Conservation (phyloP, 2,329 filamentous ascomycete genomes). For the Botrytis fabae region DNA sequence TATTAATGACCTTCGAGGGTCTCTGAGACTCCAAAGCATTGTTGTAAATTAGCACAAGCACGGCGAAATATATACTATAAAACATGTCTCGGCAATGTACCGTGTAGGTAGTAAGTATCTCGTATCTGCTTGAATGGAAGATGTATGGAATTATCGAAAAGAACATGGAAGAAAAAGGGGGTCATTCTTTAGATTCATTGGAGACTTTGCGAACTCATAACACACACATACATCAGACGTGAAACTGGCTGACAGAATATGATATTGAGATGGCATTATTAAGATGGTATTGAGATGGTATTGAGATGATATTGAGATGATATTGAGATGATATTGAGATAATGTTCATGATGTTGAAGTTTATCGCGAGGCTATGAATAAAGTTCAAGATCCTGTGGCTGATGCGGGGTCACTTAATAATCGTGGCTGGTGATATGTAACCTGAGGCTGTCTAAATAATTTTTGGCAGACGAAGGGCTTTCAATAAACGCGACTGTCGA, state of each 20-base stretch:
- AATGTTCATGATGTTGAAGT: neutral
- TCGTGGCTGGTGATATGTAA: neutral
- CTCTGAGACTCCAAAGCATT: neutral
- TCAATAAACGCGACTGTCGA: constrained; percentile 31
- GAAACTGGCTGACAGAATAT: neutral
- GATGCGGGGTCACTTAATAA: constrained; percentile 2
- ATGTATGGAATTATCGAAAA: too few relatives aligned
- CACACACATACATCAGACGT: neutral
- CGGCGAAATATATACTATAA: neutral
- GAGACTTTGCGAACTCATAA: neutral
- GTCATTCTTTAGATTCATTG: neutral
- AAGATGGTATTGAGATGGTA: neutral
- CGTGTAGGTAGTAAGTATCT: neutral
- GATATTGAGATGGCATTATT: neutral
- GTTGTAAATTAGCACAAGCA: neutral
- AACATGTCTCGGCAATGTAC: neutral
- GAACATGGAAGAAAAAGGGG: neutral
- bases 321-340: neutral
- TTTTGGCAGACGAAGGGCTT: constrained; percentile 29
- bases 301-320: too few relatives aligned
- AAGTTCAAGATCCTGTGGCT: constrained; percentile 2
- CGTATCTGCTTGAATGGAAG: too few relatives aligned
- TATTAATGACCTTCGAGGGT: neutral
- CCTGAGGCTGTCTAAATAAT: constrained; percentile 21
- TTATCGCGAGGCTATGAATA: neutral